A percentile compares a stretch with the other conserved stretches of the same genome.
Conservation (phyloP, 371 early-diverging fungal species). For the Neoconidiobolus thromboides region DNA sequence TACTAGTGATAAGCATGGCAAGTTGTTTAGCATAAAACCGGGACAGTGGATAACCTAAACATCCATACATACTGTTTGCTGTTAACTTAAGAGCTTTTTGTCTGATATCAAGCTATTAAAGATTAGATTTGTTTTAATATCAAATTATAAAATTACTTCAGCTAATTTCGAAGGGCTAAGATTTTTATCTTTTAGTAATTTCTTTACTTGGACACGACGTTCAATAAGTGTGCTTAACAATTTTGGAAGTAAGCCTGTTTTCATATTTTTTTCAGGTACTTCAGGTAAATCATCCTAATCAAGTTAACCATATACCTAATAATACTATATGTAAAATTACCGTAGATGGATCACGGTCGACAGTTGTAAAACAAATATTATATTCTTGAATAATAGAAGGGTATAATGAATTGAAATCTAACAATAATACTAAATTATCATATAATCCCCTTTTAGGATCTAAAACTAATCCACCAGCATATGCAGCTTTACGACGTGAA, state of each 20-base stretch:
- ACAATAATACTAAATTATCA: conserved; percentile 83
- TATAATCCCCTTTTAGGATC: conserved; percentile 97
- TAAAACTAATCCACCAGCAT: conserved; percentile 96
- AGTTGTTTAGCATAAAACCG: conserved; percentile 97
- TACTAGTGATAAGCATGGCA: conserved; percentile 94
- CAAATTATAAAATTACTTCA: conserved; percentile 21
- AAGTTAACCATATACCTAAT: background rate
- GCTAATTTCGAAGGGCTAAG: conserved; percentile 30
- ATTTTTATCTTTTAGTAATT: conserved; percentile 59
- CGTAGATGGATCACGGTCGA: conserved; percentile 20
- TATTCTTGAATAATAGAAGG: conserved; percentile 99
- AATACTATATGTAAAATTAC: background rate
- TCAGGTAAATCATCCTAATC: conserved; percentile 48
- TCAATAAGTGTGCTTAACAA: conserved; percentile 81
- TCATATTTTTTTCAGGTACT: conserved; percentile 38
- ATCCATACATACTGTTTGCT: conserved; percentile 99
- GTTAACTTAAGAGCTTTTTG: conserved; percentile 97
- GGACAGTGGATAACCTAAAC: conserved; percentile 89
- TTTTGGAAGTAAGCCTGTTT: conserved; percentile 77
- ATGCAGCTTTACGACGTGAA: conserved; percentile 75
- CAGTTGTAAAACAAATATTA: conserved; percentile 99
- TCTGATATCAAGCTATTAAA: conserved; percentile 62
- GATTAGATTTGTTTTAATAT: background rate
- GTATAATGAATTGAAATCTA: conserved; percentile 99
- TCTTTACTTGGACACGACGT: conserved; percentile 82